Percentiles rank a stretch among this genome's conserved stretches.
Evolutionary conservation across 2,329 filamentous ascomycete genomes (phyloP).

Genomic region (Chaetothyriales sp.): DNA sequence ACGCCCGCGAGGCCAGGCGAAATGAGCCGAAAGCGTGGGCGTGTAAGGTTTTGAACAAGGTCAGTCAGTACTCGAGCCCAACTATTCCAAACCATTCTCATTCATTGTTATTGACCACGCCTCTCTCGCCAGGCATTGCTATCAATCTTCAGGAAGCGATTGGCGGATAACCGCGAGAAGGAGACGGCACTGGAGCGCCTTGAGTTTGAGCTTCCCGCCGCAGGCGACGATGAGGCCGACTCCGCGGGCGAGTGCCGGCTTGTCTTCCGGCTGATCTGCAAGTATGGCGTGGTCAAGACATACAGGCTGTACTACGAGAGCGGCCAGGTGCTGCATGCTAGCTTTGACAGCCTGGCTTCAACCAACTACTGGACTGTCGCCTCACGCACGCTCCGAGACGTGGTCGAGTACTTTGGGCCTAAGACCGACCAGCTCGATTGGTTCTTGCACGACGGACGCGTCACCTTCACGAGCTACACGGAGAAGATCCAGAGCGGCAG

Average conservation of each 20-base stretch:
- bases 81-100: not conserved
- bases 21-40: conserved; percentile 11
- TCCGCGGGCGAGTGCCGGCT: conserved; percentile 44
- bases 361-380: conserved; percentile 45
- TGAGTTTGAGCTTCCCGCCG: conserved; percentile 44
- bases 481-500: conserved; percentile 48
- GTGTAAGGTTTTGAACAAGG: conserved; percentile 16
- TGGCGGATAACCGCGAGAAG: conserved; percentile 38
- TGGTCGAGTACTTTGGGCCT: conserved; percentile 48
- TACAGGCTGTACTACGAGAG: conserved; percentile 51
- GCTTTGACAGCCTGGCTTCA: conserved; percentile 43
- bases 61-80: conserved; percentile 6
- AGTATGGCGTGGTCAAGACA: conserved; percentile 48
- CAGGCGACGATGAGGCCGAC: conserved; percentile 12
- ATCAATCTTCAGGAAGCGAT: conserved; percentile 47
- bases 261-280: conserved; percentile 47
- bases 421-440: conserved; percentile 51
- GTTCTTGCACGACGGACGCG: conserved; percentile 41
- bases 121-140: conserved; percentile 32
- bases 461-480: conserved; percentile 50
- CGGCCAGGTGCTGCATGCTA: conserved; percentile 45
- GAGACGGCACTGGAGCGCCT: conserved; percentile 47
- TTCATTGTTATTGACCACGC: conserved; percentile 2
- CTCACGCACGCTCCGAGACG: conserved; percentile 42
- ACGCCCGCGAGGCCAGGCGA: conserved; percentile 1